Base-by-base conservation (phyloP, 2,329 filamentous ascomycete genomes). In the Penicillium sumatraense region DNA sequence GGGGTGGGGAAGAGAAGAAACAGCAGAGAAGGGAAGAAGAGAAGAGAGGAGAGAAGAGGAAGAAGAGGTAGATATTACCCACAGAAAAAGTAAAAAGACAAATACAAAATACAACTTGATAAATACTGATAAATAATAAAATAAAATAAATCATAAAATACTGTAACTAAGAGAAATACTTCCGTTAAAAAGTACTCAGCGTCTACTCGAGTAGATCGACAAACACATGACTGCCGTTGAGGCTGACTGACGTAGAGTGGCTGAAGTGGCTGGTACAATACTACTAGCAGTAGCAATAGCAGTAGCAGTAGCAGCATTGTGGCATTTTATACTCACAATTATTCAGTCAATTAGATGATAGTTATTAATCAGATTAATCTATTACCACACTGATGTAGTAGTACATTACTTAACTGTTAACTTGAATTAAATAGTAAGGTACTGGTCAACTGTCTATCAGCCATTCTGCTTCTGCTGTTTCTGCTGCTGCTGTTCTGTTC, bases 171-270 rank as follows among this genome's bases (percentile, higher is more conserved):
- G n/a, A 24, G 8, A 5, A 23, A 24, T 14, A 42, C 9, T 20
- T 8, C 7, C 8, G 24, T 4, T 24, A 23, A 14, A 41, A 23
- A 40, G 16, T 9, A 26, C 18, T 14, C 20, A 23, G 46, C 33
- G 31, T 9, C 9, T 49, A 33, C 27, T 35, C 16, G 45, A 48
- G 14, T 35, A 54, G 58, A 60, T 63, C 55, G 55, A 63, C 54
- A 46, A 52, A 61, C 62, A 64, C 62, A 63, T 64, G 62, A 64
- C 61, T 53, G 29, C 29, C 29, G 29, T 33, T 24, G 46, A 47
- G 54, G 38, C 35, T 4, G 16, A 3, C 18, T 16, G 33, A 16
- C 33, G 14, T 16, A 5, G 33, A 10, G 29, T 33, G 11, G 29
- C 11, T 33, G 29, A 10, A 14, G 29, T 33, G 11, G 29, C 29